Conservation (phyloP, 176 grass and related monocot genomes). For the Urochloa ruziziensis region DNA sequence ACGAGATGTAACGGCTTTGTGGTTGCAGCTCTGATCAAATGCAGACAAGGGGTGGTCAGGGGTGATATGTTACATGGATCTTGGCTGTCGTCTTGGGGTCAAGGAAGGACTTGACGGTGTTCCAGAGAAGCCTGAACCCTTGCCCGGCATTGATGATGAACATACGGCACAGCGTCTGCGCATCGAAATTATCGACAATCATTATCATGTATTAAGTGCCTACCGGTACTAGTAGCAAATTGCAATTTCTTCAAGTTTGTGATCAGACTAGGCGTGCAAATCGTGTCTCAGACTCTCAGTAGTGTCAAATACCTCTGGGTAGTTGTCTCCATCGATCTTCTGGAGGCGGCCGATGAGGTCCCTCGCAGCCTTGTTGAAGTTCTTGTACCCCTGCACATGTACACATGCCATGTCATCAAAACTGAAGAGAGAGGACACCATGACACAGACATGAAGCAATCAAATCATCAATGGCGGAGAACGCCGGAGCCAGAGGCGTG, state of each 20-base stretch:
- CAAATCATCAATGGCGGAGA: not conserved
- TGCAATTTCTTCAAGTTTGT: not conserved
- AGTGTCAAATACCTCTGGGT: slow-evolving; percentile 99
- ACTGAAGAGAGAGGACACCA: not conserved
- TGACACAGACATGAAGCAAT: not conserved
- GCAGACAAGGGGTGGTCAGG: not conserved
- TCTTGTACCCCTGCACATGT: slow-evolving; percentile 64
- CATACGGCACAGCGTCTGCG: slow-evolving; percentile 92
- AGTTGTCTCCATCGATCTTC: slow-evolving; percentile 92
- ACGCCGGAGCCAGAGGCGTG: no score
- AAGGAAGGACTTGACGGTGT: slow-evolving; percentile 95
- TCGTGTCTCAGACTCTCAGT: no score
- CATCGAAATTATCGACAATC: not conserved
- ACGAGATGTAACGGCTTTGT: not conserved
- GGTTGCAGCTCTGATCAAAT: not conserved
- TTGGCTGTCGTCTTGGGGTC: slow-evolving; percentile 95
- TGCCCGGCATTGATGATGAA: slow-evolving; percentile 96
- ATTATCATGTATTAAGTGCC: no score
- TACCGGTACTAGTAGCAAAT: no score
- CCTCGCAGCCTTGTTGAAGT: slow-evolving; percentile 92
- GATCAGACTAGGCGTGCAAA: not conserved
- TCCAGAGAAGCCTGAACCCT: slow-evolving; percentile 94
- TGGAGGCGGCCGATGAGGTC: slow-evolving; percentile 85
- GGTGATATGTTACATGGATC: slow-evolving; percentile 63
- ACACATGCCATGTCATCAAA: not conserved